Conservation (phyloP, 2,329 filamentous ascomycete genomes). For the Colletotrichum sublineola region DNA sequence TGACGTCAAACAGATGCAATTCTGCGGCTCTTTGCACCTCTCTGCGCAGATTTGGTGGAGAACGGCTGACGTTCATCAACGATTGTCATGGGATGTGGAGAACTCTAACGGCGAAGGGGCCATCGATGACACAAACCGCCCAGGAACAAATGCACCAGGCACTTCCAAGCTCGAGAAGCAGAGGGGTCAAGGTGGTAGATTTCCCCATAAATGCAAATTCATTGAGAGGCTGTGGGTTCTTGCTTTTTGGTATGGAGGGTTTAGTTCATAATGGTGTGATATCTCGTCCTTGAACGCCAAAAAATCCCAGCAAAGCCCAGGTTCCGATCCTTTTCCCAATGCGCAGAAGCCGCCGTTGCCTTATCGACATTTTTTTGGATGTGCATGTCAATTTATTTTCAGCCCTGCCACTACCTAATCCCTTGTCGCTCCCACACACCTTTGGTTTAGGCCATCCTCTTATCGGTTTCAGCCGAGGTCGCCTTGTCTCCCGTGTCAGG, state of each 20-base stretch:
- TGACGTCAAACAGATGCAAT: conserved; percentile 43
- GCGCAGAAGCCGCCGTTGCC: conserved; percentile 21
- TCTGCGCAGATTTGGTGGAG: conserved; percentile 32
- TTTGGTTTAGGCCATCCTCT: conserved; percentile 57
- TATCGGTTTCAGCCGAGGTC: conserved; percentile 67
- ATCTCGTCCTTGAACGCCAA: conserved; percentile 36
- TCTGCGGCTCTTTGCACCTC: conserved; percentile 30
- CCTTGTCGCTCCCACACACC: not conserved
- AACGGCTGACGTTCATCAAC: conserved; percentile 29
- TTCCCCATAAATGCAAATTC: conserved; percentile 26
- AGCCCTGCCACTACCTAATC: not conserved
- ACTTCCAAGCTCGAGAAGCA: conserved; percentile 4
- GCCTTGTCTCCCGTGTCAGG: conserved; percentile 72
- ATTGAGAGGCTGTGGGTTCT: conserved; percentile 12
- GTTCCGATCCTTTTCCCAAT: conserved; percentile 30
- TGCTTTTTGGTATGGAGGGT: not conserved
- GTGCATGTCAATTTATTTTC: not conserved
- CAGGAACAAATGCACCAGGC: conserved; percentile 29
- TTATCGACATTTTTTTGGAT: conserved; percentile 26
- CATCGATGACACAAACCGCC: conserved; percentile 37
- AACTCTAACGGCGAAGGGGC: conserved; percentile 24
- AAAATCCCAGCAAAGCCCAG: conserved; percentile 27
- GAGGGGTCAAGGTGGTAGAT: conserved; percentile 10
- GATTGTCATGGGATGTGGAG: conserved; percentile 36
- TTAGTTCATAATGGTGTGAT: conserved; percentile 27